Evolutionary conservation across 1,139 yeast genomes (phyloP).

Genomic region (Zygotorulaspora mrakii): DNA sequence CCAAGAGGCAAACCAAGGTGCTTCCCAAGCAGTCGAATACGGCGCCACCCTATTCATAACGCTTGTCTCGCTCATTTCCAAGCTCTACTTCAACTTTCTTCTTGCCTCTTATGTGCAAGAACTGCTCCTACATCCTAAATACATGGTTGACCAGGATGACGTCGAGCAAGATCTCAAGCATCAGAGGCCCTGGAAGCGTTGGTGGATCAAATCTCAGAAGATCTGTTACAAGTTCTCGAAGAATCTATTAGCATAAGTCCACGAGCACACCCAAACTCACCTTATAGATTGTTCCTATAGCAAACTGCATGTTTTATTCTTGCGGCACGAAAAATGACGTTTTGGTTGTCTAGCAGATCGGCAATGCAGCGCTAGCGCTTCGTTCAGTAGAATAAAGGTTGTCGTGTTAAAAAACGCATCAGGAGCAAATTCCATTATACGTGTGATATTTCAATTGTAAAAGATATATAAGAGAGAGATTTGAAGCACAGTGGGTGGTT

Average conservation of each 20-base stretch:
- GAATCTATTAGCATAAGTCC: conserved; percentile 16
- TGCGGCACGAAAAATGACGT: no score
- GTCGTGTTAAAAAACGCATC: background rate
- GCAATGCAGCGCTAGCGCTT: no score
- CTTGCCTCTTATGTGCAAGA: conserved; percentile 55
- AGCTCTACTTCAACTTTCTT: conserved; percentile 66
- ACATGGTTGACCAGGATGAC: conserved; percentile 36
- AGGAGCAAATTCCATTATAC: background rate
- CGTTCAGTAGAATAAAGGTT: no score
- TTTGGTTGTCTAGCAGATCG: no score
- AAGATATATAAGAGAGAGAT: no score
- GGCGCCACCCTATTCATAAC: conserved; percentile 61
- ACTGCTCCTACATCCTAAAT: conserved; percentile 35
- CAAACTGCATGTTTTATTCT: background rate
- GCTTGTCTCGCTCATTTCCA: conserved; percentile 47
- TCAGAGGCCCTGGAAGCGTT: conserved; percentile 29
- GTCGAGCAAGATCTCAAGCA: conserved; percentile 38
- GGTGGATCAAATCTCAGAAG: conserved; percentile 35
- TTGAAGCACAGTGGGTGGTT: no score
- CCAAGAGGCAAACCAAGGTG: conserved; percentile 46
- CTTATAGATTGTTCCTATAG: conserved; percentile 6
- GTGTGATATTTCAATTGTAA: no score
- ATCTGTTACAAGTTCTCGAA: conserved; percentile 30
- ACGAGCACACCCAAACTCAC: background rate
- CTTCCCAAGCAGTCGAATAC: conserved; percentile 67